Percentiles rank a stretch among this genome's conserved stretches.
phyloP scores from a whole-genome alignment of 257 asterid species.

The Ocimum tenuiflorum region DNA sequence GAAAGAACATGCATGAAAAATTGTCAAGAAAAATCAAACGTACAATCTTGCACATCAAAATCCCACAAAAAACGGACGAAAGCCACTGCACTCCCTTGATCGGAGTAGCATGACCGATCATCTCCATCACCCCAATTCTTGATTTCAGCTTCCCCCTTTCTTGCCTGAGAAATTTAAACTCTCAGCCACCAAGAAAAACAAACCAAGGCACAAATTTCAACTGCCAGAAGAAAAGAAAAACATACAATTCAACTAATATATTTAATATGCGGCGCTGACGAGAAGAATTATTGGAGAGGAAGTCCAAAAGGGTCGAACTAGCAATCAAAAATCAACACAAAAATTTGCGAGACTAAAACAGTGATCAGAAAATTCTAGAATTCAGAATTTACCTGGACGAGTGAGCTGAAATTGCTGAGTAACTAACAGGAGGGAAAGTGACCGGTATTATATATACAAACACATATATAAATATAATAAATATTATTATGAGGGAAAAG shows the following conservation, averaged over 20 bases:
- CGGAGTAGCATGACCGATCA: slow-evolving; percentile 39
- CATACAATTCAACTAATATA: neutral
- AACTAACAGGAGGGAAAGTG: slow-evolving; percentile 11
- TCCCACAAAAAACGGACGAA: slow-evolving; percentile 50
- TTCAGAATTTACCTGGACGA: slow-evolving; percentile 2
- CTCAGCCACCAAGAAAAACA: neutral
- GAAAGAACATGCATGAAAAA: neutral
- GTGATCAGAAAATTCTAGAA: slow-evolving; percentile 12
- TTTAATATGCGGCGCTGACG: neutral
- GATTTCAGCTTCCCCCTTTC: slow-evolving; percentile 8
- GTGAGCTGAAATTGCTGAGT: slow-evolving; percentile 1
- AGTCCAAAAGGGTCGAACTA: neutral
- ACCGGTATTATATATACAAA: neutral
- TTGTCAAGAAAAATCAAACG: slow-evolving; percentile 22
- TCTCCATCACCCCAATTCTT: slow-evolving; percentile 26
- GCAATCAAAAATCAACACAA: neutral
- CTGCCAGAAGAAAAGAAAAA: neutral
- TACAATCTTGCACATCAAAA: slow-evolving; percentile 81
- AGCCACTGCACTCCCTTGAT: slow-evolving; percentile 54
- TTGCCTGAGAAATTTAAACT: slow-evolving; percentile 1
- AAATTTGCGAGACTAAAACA: neutral
- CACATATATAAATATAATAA: neutral
- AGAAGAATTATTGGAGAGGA: neutral
- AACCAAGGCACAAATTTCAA: neutral
- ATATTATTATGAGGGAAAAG: neutral